These are phyloP conservation scores for Saccharomyces hybrid DNA, from an alignment of 1,139 yeast species.

Conservation along the genomic window DNA sequence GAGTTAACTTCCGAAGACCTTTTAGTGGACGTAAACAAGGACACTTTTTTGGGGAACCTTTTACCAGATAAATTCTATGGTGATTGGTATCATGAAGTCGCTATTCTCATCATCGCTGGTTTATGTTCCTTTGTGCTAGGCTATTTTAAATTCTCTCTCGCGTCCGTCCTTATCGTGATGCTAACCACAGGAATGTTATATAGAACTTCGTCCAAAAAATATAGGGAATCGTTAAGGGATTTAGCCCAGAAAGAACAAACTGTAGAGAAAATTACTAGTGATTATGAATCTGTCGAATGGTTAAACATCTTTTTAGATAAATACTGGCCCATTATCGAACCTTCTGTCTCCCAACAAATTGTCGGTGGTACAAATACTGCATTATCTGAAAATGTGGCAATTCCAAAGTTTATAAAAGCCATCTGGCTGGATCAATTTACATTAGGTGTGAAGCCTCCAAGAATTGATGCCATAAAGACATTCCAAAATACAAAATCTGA, in stretches of 20 bases:
- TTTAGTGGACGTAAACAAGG: conserved; percentile 55
- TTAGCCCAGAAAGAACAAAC: conserved; percentile 81
- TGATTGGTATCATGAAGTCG: conserved; percentile 93
- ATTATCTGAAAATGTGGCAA: conserved; percentile 59
- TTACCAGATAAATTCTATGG: conserved; percentile 73
- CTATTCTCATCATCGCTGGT: conserved; percentile 55
- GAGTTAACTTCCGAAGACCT: conserved; percentile 62
- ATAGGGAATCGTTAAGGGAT: conserved; percentile 67
- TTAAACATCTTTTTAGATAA: conserved; percentile 76
- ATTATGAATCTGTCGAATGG: conserved; percentile 94
- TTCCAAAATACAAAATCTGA: conserved; percentile 82
- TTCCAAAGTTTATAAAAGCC: conserved; percentile 75
- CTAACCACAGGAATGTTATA: conserved; percentile 57
- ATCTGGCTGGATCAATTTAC: conserved; percentile 85
- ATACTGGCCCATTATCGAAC: conserved; percentile 88
- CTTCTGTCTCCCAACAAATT: conserved; percentile 79
- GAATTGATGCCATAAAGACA: conserved; percentile 84
- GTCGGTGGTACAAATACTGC: conserved; percentile 80
- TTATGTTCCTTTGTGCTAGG: conserved; percentile 74
- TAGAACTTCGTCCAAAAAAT: conserved; percentile 74
- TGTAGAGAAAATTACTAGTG: conserved; percentile 71
- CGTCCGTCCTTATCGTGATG: conserved; percentile 70
- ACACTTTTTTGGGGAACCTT: conserved; percentile 63
- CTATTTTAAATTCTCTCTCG: conserved; percentile 65
- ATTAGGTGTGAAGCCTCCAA: conserved; percentile 89